Conservation (phyloP, 495 filamentous ascomycete genomes). For the Neurospora terricola region DNA sequence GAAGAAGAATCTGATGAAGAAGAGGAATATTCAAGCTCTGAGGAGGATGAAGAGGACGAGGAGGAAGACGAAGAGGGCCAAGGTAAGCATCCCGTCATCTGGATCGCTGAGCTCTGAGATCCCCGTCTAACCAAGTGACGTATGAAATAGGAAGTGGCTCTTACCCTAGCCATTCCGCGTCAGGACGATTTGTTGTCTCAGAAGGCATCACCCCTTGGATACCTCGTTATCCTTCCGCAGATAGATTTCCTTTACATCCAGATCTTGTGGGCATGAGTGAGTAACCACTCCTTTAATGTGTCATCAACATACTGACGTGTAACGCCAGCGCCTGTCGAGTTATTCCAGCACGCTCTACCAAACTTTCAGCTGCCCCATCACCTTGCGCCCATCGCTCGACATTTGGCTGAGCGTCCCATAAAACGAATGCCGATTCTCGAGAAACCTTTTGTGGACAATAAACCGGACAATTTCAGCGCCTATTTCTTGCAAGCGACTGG, state of each 20-base stretch:
- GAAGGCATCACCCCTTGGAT: background rate
- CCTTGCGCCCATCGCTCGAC: background rate
- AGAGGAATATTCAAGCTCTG: background rate
- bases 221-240: background rate
- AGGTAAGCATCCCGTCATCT: background rate
- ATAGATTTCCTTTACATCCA: background rate
- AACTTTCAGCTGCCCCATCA: no score
- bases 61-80: background rate
- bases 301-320: background rate
- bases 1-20: background rate
- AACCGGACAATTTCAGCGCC: slow-evolving; percentile 7
- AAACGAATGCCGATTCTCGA: slow-evolving; percentile 3
- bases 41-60: background rate
- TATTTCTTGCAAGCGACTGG: slow-evolving; percentile 15
- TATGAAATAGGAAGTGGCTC: background rate
- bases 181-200: background rate
- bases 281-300: background rate
- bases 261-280: background rate
- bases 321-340: background rate
- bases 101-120: background rate
- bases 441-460: background rate
- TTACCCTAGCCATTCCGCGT: background rate
- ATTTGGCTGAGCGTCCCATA: background rate
- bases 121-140: background rate
- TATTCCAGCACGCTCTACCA: background rate